A percentile compares a stretch with the other conserved stretches of the same genome.
Conservation (phyloP, 371 early-diverging fungal species). For the Mortierella sp. region DNA sequence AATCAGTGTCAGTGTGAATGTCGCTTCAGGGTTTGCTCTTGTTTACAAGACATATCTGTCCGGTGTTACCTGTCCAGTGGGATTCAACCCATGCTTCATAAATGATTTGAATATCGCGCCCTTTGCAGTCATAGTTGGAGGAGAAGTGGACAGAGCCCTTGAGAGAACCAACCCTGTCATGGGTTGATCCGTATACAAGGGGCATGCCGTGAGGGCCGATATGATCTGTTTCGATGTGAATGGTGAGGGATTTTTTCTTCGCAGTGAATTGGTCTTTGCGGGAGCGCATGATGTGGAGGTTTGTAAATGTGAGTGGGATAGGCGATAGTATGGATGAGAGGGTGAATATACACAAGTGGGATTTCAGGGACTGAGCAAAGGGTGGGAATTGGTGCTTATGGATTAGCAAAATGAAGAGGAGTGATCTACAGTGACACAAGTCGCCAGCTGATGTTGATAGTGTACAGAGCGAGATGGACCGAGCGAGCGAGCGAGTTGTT, state of each 20-base stretch:
- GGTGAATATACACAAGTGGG: no score
- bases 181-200: constrained; percentile 35
- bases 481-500: no score
- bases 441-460: no score
- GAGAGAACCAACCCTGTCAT: constrained; percentile 19
- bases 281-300: constrained; percentile 11
- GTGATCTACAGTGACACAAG: no score
- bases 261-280: constrained; percentile 3
- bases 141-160: constrained; percentile 39
- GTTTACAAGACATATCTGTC: neutral
- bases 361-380: no score
- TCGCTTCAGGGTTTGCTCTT: no score
- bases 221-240: constrained; percentile 32
- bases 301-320: neutral
- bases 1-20: neutral
- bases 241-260: constrained; percentile 38
- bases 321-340: neutral
- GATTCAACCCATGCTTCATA: constrained; percentile 50
- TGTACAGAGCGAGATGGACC: no score
- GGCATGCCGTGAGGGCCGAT: constrained; percentile 46
- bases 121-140: constrained; percentile 50
- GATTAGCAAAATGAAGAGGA: no score
- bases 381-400: no score
- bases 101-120: constrained; percentile 47
- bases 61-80: constrained; percentile 15